Evolutionary conservation across 202 grass and related monocot species (phyloP).

Genomic region (Thinopyrum obtusiflorum): DNA sequence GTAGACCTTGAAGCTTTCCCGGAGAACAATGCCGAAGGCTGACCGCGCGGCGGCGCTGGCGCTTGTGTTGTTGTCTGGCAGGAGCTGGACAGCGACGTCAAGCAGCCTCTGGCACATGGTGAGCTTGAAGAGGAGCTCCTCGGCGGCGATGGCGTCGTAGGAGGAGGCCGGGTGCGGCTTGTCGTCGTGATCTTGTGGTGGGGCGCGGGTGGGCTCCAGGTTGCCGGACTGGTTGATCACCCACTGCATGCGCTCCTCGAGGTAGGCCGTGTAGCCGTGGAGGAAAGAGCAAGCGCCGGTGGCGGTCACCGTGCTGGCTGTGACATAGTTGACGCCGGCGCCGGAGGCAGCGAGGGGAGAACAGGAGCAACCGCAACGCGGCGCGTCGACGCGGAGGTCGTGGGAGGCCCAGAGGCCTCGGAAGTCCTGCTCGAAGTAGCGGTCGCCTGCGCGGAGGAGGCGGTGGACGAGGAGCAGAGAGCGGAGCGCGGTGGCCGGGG

Average conservation of each 20-base stretch:
- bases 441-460: constrained; percentile 85
- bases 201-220: constrained; percentile 55
- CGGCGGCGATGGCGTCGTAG: constrained; percentile 10
- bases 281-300: constrained; percentile 56
- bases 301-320: not conserved
- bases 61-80: constrained; percentile 54
- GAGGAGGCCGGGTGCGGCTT: not conserved
- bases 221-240: constrained; percentile 74
- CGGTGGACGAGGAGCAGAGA: constrained; percentile 75
- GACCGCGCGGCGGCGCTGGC: constrained; percentile 42
- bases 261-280: constrained; percentile 66
- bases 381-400: constrained; percentile 58
- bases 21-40: constrained; percentile 72
- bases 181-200: not conserved
- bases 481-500: constrained; percentile 53
- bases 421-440: constrained; percentile 88
- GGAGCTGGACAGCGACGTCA: constrained; percentile 69
- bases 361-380: constrained; percentile 38
- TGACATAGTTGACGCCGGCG: not conserved
- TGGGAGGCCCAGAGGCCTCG: constrained; percentile 59
- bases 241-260: constrained; percentile 89
- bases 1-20: constrained; percentile 91
- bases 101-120: constrained; percentile 77
- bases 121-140: constrained; percentile 50
- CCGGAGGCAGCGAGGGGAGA: not conserved